These are phyloP conservation scores for Podosphaera leucotricha DNA, from an alignment of 2,329 filamentous ascomycete species.

Conservation along the genomic window DNA sequence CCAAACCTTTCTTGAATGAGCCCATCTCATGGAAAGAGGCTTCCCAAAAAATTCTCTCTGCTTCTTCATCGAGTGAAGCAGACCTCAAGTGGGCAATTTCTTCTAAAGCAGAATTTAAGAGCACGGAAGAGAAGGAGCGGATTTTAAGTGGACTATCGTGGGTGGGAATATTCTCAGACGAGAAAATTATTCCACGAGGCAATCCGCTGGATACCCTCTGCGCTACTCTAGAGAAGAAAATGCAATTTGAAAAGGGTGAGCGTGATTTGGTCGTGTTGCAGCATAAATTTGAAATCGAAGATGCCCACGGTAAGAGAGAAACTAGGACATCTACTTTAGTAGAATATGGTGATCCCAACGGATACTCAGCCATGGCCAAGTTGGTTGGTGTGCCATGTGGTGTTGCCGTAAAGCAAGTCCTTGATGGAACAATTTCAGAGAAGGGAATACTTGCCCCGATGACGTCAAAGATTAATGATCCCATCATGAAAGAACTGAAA, in stretches of 20 bases:
- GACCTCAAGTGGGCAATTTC: slow-evolving; percentile 52
- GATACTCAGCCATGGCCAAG: slow-evolving; percentile 68
- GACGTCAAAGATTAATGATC: slow-evolving; percentile 43
- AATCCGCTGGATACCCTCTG: slow-evolving; percentile 84
- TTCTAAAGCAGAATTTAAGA: slow-evolving; percentile 50
- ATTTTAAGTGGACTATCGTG: slow-evolving; percentile 52
- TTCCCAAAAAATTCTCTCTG: slow-evolving; percentile 51
- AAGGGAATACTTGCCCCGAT: slow-evolving; percentile 60
- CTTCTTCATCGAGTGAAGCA: slow-evolving; percentile 31
- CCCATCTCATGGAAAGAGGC: slow-evolving; percentile 65
- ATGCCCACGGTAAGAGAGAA: slow-evolving; percentile 55
- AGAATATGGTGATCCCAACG: slow-evolving; percentile 58
- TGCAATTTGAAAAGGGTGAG: slow-evolving; percentile 65
- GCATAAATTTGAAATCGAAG: slow-evolving; percentile 66
- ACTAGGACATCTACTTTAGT: slow-evolving; percentile 58
- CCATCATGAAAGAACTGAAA: slow-evolving; percentile 56
- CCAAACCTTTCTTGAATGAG: slow-evolving; percentile 38
- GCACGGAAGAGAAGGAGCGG: slow-evolving; percentile 42
- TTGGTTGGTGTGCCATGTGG: slow-evolving; percentile 55
- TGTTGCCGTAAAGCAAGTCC: slow-evolving; percentile 55
- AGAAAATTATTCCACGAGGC: slow-evolving; percentile 43
- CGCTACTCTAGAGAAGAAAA: slow-evolving; percentile 72
- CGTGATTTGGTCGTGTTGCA: slow-evolving; percentile 65
- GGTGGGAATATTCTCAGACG: slow-evolving; percentile 45
- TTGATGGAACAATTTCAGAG: slow-evolving; percentile 48